Evolutionary conservation across 148 eudicot genomes (phyloP).

Genomic region (Amaranthus palmeri): DNA sequence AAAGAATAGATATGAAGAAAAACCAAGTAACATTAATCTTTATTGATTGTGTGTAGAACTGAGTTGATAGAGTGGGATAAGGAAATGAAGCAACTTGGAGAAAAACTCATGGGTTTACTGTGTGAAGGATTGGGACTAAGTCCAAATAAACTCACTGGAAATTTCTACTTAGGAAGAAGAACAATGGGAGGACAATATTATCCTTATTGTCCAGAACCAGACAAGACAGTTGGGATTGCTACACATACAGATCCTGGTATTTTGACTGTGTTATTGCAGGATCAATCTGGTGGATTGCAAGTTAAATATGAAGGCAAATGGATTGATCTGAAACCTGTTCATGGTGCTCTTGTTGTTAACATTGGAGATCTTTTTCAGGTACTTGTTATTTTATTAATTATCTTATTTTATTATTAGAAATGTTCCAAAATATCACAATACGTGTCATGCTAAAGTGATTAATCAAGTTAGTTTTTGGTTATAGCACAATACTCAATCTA

Average conservation of each 20-base stretch:
- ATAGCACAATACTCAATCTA: no score
- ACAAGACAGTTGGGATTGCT: constrained; percentile 29
- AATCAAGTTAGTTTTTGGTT: no score
- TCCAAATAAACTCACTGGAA: constrained; percentile 16
- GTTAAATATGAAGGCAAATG: constrained; percentile 33
- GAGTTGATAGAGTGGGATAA: constrained; percentile 34
- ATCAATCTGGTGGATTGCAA: constrained; percentile 38
- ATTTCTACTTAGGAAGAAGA: neutral
- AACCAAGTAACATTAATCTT: no score
- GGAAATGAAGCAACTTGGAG: constrained; percentile 28
- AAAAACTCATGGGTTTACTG: constrained; percentile 27
- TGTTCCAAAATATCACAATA: no score
- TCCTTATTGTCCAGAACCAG: constrained; percentile 42
- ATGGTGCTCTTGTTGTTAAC: constrained; percentile 36
- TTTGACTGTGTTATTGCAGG: constrained; percentile 35
- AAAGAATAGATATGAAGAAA: no score
- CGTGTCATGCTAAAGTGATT: no score
- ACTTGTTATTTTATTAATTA: neutral
- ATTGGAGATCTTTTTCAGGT: constrained; percentile 45
- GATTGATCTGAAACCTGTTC: constrained; percentile 36
- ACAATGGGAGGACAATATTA: constrained; percentile 29
- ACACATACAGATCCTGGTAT: constrained; percentile 41
- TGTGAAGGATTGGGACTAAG: constrained; percentile 35
- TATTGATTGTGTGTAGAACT: constrained; percentile 10
- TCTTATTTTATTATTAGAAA: no score